A percentile compares a stretch with the other conserved stretches of the same genome.
Evolutionary conservation across 495 filamentous ascomycete species (phyloP).

Genomic region (Hyaloscypha finlandica): DNA sequence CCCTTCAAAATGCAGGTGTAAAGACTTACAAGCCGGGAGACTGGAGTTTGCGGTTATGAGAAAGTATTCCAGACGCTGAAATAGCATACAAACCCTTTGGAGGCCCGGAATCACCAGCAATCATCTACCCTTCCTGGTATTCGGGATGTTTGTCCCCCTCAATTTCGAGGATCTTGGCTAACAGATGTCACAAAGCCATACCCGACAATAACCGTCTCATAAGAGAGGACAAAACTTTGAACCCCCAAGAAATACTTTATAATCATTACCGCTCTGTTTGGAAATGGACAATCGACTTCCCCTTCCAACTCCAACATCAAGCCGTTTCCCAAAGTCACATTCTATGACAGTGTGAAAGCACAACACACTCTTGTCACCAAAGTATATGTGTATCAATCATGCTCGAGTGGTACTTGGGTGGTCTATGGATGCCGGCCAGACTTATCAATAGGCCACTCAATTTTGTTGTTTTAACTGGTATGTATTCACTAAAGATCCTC

Average conservation of each 20-base stretch:
- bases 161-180: not conserved
- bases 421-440: slow-evolving; percentile 72
- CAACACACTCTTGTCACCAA: slow-evolving; percentile 64
- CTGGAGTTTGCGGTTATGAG: slow-evolving; percentile 62
- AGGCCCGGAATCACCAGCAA: slow-evolving; percentile 58
- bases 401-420: slow-evolving; percentile 65
- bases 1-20: slow-evolving; percentile 20
- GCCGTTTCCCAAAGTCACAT: slow-evolving; percentile 61
- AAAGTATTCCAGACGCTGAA: slow-evolving; percentile 55
- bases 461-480: too few species aligned
- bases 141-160: slow-evolving; percentile 38
- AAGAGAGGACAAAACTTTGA: slow-evolving; percentile 60
- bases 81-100: slow-evolving; percentile 76
- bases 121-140: slow-evolving; percentile 74
- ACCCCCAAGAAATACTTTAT: slow-evolving; percentile 66
- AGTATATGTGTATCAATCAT: slow-evolving; percentile 63
- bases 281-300: slow-evolving; percentile 71
- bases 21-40: slow-evolving; percentile 59
- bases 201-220: slow-evolving; percentile 68
- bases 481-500: too few species aligned
- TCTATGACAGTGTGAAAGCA: slow-evolving; percentile 71
- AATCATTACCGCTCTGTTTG: slow-evolving; percentile 69
- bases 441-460: slow-evolving; percentile 70
- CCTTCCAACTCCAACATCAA: slow-evolving; percentile 58
- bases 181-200: slow-evolving; percentile 36